Evolutionary conservation across 176 grass and related monocot genomes (phyloP).

Genomic region (Rhynchospora breviuscula): DNA sequence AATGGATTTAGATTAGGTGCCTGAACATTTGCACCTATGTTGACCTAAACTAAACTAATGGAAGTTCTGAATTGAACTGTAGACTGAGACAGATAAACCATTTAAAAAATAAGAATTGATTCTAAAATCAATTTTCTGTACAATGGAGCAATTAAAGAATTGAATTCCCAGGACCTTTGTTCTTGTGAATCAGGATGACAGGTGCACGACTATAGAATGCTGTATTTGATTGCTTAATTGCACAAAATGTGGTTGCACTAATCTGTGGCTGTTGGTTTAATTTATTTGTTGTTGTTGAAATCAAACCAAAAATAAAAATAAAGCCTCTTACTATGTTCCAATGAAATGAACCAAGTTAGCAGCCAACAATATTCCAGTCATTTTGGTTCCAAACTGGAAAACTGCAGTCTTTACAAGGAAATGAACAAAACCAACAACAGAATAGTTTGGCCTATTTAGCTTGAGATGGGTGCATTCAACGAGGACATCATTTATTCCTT

Average conservation of each 20-base stretch:
- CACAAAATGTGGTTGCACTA: neutral
- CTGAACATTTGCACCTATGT: neutral
- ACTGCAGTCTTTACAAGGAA: neutral
- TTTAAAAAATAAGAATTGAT: neutral
- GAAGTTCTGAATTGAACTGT: neutral
- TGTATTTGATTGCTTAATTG: neutral
- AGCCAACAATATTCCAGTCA: neutral
- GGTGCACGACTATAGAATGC: neutral
- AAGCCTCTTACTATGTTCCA: neutral
- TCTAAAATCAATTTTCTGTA: neutral
- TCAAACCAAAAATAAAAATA: neutral
- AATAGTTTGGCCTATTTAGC: neutral
- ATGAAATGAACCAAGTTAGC: neutral
- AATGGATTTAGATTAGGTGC: neutral
- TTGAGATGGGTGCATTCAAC: neutral
- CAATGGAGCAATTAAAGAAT: neutral
- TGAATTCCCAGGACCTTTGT: neutral
- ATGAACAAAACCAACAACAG: constrained; percentile 14
- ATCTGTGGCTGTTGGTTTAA: neutral
- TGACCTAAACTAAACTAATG: neutral
- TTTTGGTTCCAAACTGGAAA: neutral
- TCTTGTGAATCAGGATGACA: neutral
- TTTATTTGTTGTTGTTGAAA: neutral
- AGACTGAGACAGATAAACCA: neutral
- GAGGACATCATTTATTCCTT: neutral